Evolutionary conservation across 2,329 filamentous ascomycete species (phyloP), one percentile per base, ranked within the genome.

Genomic region (Nemania sp.): DNA sequence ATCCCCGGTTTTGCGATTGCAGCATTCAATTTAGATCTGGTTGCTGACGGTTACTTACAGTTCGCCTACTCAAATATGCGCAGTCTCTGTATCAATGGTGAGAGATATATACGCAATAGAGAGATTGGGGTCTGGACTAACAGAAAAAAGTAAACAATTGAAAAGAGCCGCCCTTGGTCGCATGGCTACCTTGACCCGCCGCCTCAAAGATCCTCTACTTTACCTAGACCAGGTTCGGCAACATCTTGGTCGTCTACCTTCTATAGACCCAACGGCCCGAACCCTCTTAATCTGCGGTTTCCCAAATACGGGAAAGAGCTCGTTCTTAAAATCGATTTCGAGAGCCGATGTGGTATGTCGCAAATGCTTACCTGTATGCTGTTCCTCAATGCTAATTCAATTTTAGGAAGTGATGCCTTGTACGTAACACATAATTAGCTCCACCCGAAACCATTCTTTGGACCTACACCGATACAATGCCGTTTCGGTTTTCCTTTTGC

Each of bases 251-350:
- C 92, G 94, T 88, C 85, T 99, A 62, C 95, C 94, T 4, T 86
- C 92, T n/a, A 99, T 99, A 72, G 95, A 99, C 72, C 94, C 94
- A 53, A 99, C 96, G 71, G 99, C 94, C 33, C 83, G 94, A 65
- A 99, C 94, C 1, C 84, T 99, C 39, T 81, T 99, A 61, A 97
- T 99, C 65, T 96, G 93, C 73, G 94, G 94, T 49, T 97, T 97
- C 73, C 94, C 94, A 65, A 99, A 99, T 68, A 91, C 96, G 59
- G 92, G 94, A 74, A 99, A 99, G 79, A 96, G 90, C 51, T 96
- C 90, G 64, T 99, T 99, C 79, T 76, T 99, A 70, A 88, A 88
- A 75, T 94, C 88, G 70, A 88, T 97, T 67, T 96, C 91, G 44
- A 84, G 92, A 64, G 94, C 94, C 61, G 94, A 99, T 77, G 93